Evolutionary conservation across 139 green algal species (phyloP).

Genomic region (Nannochloris sp.): DNA sequence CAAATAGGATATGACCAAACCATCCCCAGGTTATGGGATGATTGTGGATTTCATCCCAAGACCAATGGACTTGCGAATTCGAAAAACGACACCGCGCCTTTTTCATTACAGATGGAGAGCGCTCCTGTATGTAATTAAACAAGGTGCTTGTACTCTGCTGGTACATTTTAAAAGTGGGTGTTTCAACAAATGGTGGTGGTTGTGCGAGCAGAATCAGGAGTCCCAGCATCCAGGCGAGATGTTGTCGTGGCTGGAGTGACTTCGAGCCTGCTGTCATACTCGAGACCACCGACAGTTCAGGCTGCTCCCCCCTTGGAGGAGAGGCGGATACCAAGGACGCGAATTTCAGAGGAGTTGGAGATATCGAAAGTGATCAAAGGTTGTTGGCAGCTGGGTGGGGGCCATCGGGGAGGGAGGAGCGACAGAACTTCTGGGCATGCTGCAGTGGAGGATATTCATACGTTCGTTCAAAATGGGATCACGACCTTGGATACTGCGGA

Average conservation of each 20-base stretch:
- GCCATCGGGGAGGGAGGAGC: constrained; percentile 28
- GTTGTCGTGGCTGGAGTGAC: neutral
- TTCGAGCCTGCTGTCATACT: neutral
- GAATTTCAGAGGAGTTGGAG: constrained; percentile 16
- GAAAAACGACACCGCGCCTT: too few species aligned
- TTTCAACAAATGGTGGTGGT: too few species aligned
- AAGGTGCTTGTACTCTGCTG: too few species aligned
- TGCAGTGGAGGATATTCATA: constrained; percentile 53
- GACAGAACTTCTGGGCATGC: constrained; percentile 57
- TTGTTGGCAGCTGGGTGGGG: constrained; percentile 9
- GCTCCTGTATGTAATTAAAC: too few species aligned
- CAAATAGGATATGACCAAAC: too few species aligned
- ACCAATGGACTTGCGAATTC: too few species aligned
- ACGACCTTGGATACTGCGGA: constrained; percentile 59
- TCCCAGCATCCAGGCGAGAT: neutral
- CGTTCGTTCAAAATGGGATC: constrained; percentile 49
- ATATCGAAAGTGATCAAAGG: constrained; percentile 23
- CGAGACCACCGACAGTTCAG: neutral
- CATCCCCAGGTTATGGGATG: too few species aligned
- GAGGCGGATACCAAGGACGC: constrained; percentile 3
- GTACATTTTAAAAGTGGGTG: too few species aligned
- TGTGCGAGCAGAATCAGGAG: neutral
- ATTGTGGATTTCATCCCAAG: too few species aligned
- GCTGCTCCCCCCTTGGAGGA: neutral
- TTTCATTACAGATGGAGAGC: too few species aligned